These are phyloP conservation scores for Termitomyces eurrhizus DNA, from an alignment of 768 basidiomycete species.

Conservation along the genomic window DNA sequence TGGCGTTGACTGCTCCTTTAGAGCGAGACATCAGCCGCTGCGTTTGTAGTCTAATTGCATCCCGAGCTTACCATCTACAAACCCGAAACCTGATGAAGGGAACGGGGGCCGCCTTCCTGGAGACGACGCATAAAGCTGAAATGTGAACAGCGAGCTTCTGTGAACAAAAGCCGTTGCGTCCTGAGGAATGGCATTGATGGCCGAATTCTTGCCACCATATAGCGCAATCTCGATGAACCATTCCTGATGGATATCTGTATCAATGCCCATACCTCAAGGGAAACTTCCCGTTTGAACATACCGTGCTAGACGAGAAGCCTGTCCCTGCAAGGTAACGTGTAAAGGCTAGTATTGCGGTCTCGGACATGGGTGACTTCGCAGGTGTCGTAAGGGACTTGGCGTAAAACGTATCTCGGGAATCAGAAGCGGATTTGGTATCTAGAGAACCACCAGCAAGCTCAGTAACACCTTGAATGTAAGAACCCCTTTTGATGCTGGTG, in stretches of 20 bases:
- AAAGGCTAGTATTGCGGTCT: conserved; percentile 26
- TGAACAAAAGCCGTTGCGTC: conserved; percentile 43
- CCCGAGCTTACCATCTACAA: conserved; percentile 31
- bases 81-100: conserved; percentile 38
- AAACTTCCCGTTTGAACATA: conserved; percentile 7
- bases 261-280: background rate
- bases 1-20: conserved; percentile 22
- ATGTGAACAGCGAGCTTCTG: conserved; percentile 38
- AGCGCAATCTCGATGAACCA: conserved; percentile 39
- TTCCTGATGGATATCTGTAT: conserved; percentile 14
- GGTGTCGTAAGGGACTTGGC: conserved; percentile 32
- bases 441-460: conserved; percentile 16
- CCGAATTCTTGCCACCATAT: conserved; percentile 43
- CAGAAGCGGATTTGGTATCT: conserved; percentile 20
- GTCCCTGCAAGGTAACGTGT: conserved; percentile 31
- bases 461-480: conserved; percentile 15
- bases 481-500: conserved; percentile 13
- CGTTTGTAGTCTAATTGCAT: background rate
- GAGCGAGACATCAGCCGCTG: background rate
- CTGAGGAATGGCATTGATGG: conserved; percentile 35
- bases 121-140: conserved; percentile 49
- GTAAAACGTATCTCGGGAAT: conserved; percentile 30
- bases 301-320: conserved; percentile 28
- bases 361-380: conserved; percentile 24
- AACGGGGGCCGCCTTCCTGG: conserved; percentile 32